A percentile compares a stretch with the other conserved stretches of the same genome.
Evolutionary conservation across 495 filamentous ascomycete species (phyloP).

Genomic region (Tuber melanosporum): DNA sequence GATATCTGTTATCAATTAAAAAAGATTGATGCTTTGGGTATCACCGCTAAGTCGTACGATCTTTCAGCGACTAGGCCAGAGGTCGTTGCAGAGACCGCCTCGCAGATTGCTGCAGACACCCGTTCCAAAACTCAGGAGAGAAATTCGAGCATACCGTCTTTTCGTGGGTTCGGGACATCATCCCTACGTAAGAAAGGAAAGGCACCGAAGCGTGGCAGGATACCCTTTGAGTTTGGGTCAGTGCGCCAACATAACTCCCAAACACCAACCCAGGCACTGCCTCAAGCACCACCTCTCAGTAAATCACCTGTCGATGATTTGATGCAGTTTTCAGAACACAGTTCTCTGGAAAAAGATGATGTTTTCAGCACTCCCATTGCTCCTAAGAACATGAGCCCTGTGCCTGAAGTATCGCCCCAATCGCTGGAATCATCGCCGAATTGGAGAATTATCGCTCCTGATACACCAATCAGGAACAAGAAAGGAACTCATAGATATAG

Average conservation of each 20-base stretch:
- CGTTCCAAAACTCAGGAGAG: slow-evolving; percentile 22
- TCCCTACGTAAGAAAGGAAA: slow-evolving; percentile 29
- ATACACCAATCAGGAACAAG: slow-evolving; percentile 25
- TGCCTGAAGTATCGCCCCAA: slow-evolving; percentile 17
- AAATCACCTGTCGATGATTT: slow-evolving; percentile 20
- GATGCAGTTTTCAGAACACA: slow-evolving; percentile 27
- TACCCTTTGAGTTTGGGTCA: slow-evolving; percentile 25
- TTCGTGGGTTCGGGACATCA: slow-evolving; percentile 25
- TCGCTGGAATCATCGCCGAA: slow-evolving; percentile 32
- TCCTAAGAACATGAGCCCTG: slow-evolving; percentile 23
- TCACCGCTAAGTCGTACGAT: slow-evolving; percentile 39
- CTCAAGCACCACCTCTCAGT: slow-evolving; percentile 5
- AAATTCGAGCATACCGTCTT: slow-evolving; percentile 10
- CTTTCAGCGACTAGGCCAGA: slow-evolving; percentile 18
- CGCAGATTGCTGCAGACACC: background rate
- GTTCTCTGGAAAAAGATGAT: slow-evolving; percentile 26
- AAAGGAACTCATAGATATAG: slow-evolving; percentile 5
- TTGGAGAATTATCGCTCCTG: slow-evolving; percentile 36
- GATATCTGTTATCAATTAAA: slow-evolving; percentile 39
- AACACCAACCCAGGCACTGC: slow-evolving; percentile 25
- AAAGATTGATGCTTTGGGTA: slow-evolving; percentile 35
- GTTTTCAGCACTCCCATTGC: slow-evolving; percentile 11
- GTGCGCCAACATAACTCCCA: slow-evolving; percentile 27
- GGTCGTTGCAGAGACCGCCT: background rate
- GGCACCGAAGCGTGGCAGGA: slow-evolving; percentile 27